Conservation (phyloP, 768 basidiomycete genomes). For the Suillus americanus region DNA sequence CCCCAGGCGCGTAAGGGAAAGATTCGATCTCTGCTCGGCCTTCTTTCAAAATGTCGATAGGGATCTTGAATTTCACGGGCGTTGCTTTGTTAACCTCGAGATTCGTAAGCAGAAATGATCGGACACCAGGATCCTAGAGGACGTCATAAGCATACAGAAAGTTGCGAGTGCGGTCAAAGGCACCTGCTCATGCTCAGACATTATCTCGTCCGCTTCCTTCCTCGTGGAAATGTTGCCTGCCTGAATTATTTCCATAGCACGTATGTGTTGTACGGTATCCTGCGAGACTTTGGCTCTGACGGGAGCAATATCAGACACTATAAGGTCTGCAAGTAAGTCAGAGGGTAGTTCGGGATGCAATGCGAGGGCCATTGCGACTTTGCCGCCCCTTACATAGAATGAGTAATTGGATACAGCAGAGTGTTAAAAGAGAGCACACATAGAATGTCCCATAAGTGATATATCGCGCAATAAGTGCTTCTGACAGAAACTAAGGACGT, state of each 20-base stretch:
- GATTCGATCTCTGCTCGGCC: conserved; percentile 69
- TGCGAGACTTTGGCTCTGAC: conserved; percentile 51
- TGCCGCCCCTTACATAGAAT: conserved; percentile 69
- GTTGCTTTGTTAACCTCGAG: conserved; percentile 40
- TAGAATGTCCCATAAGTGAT: conserved; percentile 85
- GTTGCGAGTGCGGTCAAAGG: conserved; percentile 13
- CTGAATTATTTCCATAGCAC: conserved; percentile 76
- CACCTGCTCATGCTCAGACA: conserved; percentile 65
- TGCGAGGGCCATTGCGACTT: conserved; percentile 74
- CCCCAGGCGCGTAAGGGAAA: conserved; percentile 70
- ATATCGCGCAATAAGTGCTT: conserved; percentile 56
- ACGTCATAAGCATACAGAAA: conserved; percentile 8
- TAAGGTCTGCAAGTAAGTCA: conserved; percentile 50
- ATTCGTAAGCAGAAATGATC: conserved; percentile 88
- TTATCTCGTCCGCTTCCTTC: conserved; percentile 66
- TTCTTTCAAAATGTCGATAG: conserved; percentile 61
- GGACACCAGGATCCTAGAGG: conserved; percentile 65
- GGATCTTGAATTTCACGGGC: conserved; percentile 67
- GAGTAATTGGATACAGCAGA: not conserved
- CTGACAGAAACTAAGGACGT: conserved; percentile 68
- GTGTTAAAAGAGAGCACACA: conserved; percentile 48
- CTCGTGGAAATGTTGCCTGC: conserved; percentile 54
- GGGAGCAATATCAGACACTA: conserved; percentile 85
- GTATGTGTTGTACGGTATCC: conserved; percentile 67
- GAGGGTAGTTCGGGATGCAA: conserved; percentile 42